Evolutionary conservation across 495 filamentous ascomycete genomes (phyloP).

Genomic region (Penicillium subrubescens): DNA sequence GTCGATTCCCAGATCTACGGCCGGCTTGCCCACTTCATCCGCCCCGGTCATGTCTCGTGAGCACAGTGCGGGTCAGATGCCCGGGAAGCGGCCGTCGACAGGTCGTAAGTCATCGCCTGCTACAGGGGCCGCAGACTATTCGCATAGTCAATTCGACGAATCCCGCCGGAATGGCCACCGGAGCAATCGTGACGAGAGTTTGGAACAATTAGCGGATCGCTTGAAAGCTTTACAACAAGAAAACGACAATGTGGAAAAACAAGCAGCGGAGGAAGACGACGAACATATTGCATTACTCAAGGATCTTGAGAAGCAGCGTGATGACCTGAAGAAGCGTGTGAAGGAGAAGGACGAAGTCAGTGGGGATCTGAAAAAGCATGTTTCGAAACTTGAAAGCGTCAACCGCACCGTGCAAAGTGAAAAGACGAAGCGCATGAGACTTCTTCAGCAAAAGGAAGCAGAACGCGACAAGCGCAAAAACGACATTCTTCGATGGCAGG

Average conservation of each 20-base stretch:
- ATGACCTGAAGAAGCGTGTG: conserved; percentile 69
- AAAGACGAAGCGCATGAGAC: conserved; percentile 73
- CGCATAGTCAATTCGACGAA: conserved; percentile 38
- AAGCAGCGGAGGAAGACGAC: conserved; percentile 64
- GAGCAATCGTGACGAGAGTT: conserved; percentile 42
- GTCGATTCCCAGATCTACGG: conserved; percentile 50
- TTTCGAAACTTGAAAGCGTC: conserved; percentile 74
- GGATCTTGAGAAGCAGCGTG: conserved; percentile 64
- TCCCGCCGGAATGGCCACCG: conserved; percentile 33
- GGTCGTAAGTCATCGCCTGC: conserved; percentile 79
- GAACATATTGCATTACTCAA: conserved; percentile 67
- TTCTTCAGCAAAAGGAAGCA: conserved; percentile 62
- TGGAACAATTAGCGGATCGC: conserved; percentile 65
- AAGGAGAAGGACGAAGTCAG: conserved; percentile 29
- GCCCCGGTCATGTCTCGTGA: conserved; percentile 65
- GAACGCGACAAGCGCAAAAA: conserved; percentile 63
- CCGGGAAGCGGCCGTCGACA: conserved; percentile 64
- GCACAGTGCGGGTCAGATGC: conserved; percentile 55
- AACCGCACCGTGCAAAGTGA: conserved; percentile 83
- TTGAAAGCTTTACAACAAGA: conserved; percentile 73
- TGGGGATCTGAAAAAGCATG: conserved; percentile 51
- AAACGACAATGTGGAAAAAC: conserved; percentile 71
- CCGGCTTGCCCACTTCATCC: conserved; percentile 54
- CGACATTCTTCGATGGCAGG: conserved; percentile 61
- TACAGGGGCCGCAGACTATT: conserved; percentile 55